Conservation (phyloP, 1,284 basidiomycete species). For the Cerrena zonata region DNA sequence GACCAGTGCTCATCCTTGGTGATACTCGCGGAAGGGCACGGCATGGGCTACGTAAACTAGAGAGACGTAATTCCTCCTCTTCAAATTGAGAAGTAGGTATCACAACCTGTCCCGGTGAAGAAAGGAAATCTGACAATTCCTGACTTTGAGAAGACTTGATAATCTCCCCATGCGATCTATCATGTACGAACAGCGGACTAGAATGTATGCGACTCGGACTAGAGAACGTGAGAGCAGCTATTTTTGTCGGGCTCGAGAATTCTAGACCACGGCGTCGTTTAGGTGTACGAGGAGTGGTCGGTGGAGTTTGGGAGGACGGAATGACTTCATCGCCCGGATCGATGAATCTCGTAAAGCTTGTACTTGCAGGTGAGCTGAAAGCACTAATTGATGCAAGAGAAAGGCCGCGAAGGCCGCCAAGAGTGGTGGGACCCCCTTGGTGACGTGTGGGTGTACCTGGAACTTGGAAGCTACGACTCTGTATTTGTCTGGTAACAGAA, state of each 20-base stretch:
- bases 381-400: no score
- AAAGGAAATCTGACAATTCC: background rate
- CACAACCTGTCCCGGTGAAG: background rate
- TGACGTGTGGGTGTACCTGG: background rate
- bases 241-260: background rate
- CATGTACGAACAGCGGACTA: background rate
- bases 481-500: background rate
- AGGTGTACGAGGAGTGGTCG: background rate
- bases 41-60: background rate
- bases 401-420: no score
- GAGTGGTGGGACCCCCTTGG: background rate
- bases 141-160: conserved; percentile 20
- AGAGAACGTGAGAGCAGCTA: no score
- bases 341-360: no score
- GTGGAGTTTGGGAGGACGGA: conserved; percentile 8
- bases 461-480: background rate
- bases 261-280: background rate
- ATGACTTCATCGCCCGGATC: no score
- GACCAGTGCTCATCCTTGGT: no score
- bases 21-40: background rate
- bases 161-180: background rate
- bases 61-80: background rate
- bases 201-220: background rate
- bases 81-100: conserved; percentile 1
- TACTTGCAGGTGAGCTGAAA: no score